Base-by-base conservation (phyloP, 106 monocot species). In the Dendrobium nobile region DNA sequence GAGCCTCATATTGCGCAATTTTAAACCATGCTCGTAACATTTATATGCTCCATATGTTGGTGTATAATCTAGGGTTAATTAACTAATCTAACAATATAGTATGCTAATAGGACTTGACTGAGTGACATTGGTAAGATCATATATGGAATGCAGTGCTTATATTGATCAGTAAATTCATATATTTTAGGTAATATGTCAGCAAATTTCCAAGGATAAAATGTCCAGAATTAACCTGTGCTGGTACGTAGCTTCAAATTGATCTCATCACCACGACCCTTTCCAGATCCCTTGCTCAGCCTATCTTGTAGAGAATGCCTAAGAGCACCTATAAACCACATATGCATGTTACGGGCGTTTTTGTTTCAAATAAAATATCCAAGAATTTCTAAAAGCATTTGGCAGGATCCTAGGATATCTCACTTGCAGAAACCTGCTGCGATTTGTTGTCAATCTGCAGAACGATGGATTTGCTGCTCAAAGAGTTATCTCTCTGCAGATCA, bases 341-440 rank as follows among this genome's bases (percentile, higher is more conserved):
- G 5, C 26, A 47, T 26, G 75, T 79, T 5, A 80, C 24, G 4
- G 28, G n/a, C 9, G 16, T 44, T 0, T 8, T 33, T 26, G 9
- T 41, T 45, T 43, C 37, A 54, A 67, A 78, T 51, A 18, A 33
- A 18, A 55, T 37, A 54, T 33, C 56, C n/a, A 28, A 40, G 78
- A 37, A 58, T 47, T 47, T 3, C 2, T 37, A 2, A 79, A 79
- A 40, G 9, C 8, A 77, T 45, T 19, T 77, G 7, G 33, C 4
- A 41, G 44, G 37, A 2, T 20, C 45, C 47, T 13, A 82, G 45
- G 70, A 75, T 37, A 79, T 51, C 94, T 89, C 77, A 97, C 96
- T 97, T 73, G 96, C 94, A 67, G 94, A 90, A 92, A 94, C 96
- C 82, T 94, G 96, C 86, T 97, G 96, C 4, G 96, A 90, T 80